These are phyloP conservation scores for Hypoxylon sp. DNA, from an alignment of 2,329 filamentous ascomycete genomes.

Conservation along the genomic window DNA sequence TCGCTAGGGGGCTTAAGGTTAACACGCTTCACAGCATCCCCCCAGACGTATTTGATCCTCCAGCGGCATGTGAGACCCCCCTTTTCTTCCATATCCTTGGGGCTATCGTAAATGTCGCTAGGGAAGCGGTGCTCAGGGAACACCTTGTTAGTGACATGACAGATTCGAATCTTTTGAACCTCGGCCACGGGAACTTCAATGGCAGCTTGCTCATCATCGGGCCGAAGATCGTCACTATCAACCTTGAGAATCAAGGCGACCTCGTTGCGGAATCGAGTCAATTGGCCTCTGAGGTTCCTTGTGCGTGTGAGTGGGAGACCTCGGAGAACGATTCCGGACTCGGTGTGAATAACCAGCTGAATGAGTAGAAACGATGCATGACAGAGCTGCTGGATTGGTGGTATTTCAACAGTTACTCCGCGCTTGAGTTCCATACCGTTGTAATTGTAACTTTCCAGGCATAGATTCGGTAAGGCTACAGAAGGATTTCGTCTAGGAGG, in stretches of 20 bases:
- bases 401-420: slow-evolving; percentile 46
- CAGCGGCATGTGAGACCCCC: slow-evolving; percentile 57
- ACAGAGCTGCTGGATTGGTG: slow-evolving; percentile 21
- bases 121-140: slow-evolving; percentile 50
- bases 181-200: slow-evolving; percentile 50
- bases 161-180: slow-evolving; percentile 46
- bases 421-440: slow-evolving; percentile 39
- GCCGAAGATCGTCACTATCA: slow-evolving; percentile 48
- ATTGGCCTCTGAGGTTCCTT: slow-evolving; percentile 49
- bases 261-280: slow-evolving; percentile 53
- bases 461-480: slow-evolving; percentile 3
- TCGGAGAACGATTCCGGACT: slow-evolving; percentile 45
- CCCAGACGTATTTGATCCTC: slow-evolving; percentile 53
- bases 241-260: slow-evolving; percentile 50
- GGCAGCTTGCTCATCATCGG: slow-evolving; percentile 48
- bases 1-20: slow-evolving; percentile 47
- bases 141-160: slow-evolving; percentile 55
- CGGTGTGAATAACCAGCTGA: slow-evolving; percentile 43
- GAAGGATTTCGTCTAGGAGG: slow-evolving; percentile 35
- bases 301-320: slow-evolving; percentile 52
- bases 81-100: slow-evolving; percentile 50
- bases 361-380: slow-evolving; percentile 50
- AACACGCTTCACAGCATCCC: slow-evolving; percentile 46
- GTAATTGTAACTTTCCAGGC: slow-evolving; percentile 29
- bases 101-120: slow-evolving; percentile 30